These are phyloP conservation scores for Komagataea norvegica DNA, from an alignment of 1,139 yeast species.

Conservation along the genomic window DNA sequence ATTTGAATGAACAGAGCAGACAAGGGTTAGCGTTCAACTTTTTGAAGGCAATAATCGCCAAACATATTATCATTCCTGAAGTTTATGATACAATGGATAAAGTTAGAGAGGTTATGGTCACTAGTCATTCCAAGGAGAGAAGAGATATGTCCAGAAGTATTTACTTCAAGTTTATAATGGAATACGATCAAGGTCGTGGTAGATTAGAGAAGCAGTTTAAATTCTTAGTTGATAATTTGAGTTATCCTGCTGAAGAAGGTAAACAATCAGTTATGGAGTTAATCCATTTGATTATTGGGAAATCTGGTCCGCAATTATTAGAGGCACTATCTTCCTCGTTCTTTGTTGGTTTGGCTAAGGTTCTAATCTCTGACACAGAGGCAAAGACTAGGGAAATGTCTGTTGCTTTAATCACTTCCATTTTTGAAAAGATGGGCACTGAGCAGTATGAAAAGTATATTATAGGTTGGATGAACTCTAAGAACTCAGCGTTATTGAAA, in stretches of 20 bases:
- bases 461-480: slow-evolving; percentile 59
- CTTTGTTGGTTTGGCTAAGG: slow-evolving; percentile 76
- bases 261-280: slow-evolving; percentile 89
- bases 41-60: slow-evolving; percentile 66
- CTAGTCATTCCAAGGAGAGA: slow-evolving; percentile 78
- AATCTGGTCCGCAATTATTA: slow-evolving; percentile 60
- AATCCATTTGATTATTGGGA: slow-evolving; percentile 62
- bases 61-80: slow-evolving; percentile 78
- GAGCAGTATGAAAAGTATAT: slow-evolving; percentile 55
- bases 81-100: slow-evolving; percentile 85
- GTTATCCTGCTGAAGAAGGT: slow-evolving; percentile 84
- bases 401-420: slow-evolving; percentile 49
- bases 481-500: slow-evolving; percentile 53
- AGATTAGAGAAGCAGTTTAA: slow-evolving; percentile 79
- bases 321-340: slow-evolving; percentile 65
- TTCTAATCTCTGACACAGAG: slow-evolving; percentile 72
- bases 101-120: slow-evolving; percentile 81
- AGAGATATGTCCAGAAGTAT: slow-evolving; percentile 83
- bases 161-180: slow-evolving; percentile 84
- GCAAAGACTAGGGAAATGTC: slow-evolving; percentile 88
- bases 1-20: slow-evolving; percentile 82
- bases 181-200: slow-evolving; percentile 90
- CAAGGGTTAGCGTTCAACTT: slow-evolving; percentile 89
- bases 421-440: slow-evolving; percentile 49
- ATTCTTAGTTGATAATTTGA: slow-evolving; percentile 74